Evolutionary conservation across 2,329 filamentous ascomycete genomes (phyloP).

Genomic region (Trichoderma lentiforme): DNA sequence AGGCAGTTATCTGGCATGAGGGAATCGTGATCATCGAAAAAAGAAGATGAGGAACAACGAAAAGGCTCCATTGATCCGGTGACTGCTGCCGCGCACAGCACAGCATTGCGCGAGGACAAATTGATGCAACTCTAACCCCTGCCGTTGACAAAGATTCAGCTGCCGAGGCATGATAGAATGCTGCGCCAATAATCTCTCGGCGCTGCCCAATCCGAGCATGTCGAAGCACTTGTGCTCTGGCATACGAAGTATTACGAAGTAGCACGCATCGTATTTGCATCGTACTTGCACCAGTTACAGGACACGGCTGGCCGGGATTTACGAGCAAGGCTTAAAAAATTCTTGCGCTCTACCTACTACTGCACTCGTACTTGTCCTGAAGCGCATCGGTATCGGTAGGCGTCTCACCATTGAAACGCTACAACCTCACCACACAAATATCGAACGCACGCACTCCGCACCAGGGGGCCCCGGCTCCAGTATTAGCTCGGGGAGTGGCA

Average conservation of each 20-base stretch:
- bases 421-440: slow-evolving; percentile 14
- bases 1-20: neutral
- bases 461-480: neutral
- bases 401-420: slow-evolving; percentile 20
- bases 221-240: neutral
- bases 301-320: neutral
- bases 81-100: neutral
- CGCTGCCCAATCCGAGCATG: neutral
- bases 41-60: neutral
- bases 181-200: slow-evolving; percentile 10
- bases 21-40: neutral
- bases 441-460: slow-evolving; percentile 12
- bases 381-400: slow-evolving; percentile 1
- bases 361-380: neutral
- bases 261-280: neutral
- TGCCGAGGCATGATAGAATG: slow-evolving; percentile 2
- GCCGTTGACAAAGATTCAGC: neutral
- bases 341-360: neutral
- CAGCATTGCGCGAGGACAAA: neutral
- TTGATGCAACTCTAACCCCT: slow-evolving; percentile 7
- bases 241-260: neutral
- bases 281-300: neutral
- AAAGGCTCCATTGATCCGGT: neutral
- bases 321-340: neutral
- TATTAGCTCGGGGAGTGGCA: neutral